phyloP scores from a whole-genome alignment of 148 eudicot genomes.

The Selenicereus undatus region DNA sequence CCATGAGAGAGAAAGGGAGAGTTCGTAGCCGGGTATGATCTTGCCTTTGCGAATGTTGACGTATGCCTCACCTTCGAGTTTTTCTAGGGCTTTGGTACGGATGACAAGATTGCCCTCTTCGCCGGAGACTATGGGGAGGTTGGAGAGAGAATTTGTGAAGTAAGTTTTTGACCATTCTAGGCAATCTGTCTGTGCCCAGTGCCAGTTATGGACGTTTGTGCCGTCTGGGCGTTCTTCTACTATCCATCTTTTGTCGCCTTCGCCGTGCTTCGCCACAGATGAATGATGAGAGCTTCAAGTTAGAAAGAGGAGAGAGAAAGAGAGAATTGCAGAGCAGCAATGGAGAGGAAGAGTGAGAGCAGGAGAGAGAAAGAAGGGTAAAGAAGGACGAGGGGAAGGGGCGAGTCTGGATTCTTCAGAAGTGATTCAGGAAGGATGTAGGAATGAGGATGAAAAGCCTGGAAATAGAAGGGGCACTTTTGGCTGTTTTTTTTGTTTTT shows the following conservation, averaged over 20 bases:
- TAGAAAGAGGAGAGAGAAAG: neutral
- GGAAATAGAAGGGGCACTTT: neutral
- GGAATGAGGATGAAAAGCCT: neutral
- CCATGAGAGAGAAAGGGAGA: constrained; percentile 44
- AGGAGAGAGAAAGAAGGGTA: neutral
- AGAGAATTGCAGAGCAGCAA: too few species aligned
- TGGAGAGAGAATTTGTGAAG: constrained; percentile 41
- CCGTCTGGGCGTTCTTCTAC: constrained; percentile 86
- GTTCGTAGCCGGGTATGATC: constrained; percentile 86
- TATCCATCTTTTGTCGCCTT: constrained; percentile 92
- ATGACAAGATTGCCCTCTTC: constrained; percentile 47
- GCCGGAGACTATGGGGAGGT: constrained; percentile 47
- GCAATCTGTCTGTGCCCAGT: constrained; percentile 92
- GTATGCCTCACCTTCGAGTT: constrained; percentile 75
- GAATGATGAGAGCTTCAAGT: constrained; percentile 1
- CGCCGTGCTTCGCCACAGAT: constrained; percentile 81
- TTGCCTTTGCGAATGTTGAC: constrained; percentile 90
- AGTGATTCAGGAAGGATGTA: neutral
- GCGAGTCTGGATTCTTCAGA: neutral
- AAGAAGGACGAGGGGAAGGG: neutral
- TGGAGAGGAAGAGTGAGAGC: neutral
- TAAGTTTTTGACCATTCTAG: constrained; percentile 62
- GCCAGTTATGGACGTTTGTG: constrained; percentile 97
- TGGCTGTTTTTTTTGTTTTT: too few species aligned
- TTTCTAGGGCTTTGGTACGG: constrained; percentile 37